Evolutionary conservation across 441 rosid species (phyloP).

Genomic region (Erodium trifolium): DNA sequence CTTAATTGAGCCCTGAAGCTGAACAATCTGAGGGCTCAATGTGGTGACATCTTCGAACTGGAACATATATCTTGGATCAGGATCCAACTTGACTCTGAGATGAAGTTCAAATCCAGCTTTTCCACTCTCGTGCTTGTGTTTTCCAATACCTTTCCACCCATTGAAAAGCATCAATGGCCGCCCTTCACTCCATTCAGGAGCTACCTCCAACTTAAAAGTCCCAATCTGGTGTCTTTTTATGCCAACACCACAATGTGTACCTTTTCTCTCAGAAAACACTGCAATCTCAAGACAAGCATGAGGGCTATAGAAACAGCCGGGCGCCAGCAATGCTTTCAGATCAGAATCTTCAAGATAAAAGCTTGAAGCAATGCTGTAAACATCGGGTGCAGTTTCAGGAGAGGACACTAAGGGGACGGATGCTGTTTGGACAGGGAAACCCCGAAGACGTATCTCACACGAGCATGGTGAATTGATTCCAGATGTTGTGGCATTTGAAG

Average conservation of each 20-base stretch:
- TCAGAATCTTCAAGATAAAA: slow-evolving; percentile 87
- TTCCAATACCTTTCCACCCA: slow-evolving; percentile 86
- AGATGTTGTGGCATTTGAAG: slow-evolving; percentile 32
- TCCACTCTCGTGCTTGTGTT: slow-evolving; percentile 53
- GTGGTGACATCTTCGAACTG: slow-evolving; percentile 82
- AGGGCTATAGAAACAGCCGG: slow-evolving; percentile 67
- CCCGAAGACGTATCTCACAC: slow-evolving; percentile 79
- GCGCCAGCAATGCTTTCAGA: slow-evolving; percentile 57
- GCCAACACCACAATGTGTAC: slow-evolving; percentile 67
- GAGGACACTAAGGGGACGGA: slow-evolving; percentile 63
- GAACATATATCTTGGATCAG: slow-evolving; percentile 88
- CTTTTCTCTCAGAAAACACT: slow-evolving; percentile 60
- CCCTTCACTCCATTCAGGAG: slow-evolving; percentile 85
- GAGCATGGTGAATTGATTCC: slow-evolving; percentile 52
- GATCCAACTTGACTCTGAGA: slow-evolving; percentile 76
- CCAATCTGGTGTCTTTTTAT: slow-evolving; percentile 76
- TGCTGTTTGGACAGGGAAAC: slow-evolving; percentile 81
- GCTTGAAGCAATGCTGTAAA: slow-evolving; percentile 61
- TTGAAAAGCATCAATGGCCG: slow-evolving; percentile 61
- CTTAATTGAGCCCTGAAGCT: slow-evolving; percentile 79
- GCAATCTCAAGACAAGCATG: slow-evolving; percentile 61
- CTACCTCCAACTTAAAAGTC: slow-evolving; percentile 64
- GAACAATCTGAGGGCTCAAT: slow-evolving; percentile 86
- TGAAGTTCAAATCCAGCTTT: slow-evolving; percentile 73
- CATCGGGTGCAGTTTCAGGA: slow-evolving; percentile 64